Base-by-base conservation (phyloP, 1,284 basidiomycete genomes). In the Ceratobasidium sp. region DNA sequence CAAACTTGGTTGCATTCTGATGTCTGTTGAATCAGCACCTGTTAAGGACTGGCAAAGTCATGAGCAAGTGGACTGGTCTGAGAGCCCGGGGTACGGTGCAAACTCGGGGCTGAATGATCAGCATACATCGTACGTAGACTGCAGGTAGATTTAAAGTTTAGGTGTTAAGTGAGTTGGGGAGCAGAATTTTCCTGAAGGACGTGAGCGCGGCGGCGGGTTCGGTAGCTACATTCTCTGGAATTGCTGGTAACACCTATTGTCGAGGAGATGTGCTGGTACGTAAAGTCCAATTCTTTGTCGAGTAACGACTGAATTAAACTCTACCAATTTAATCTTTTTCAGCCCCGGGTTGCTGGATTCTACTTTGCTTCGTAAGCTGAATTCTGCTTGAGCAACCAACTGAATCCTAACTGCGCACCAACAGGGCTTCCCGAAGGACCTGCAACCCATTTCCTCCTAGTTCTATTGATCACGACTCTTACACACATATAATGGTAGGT, bases 41-140 rank as follows among this genome's bases (percentile, higher is more conserved):
- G 57, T 73, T 8, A 59, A 32, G 8, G 73, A 73, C 58, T 73
- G 73, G 73, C 54, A 58, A 23, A 49, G 63, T 13, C 44, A 73
- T 38, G 73, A 73, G 21, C 66, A 61, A 30, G 63, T 58, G 18
- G 47, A 59, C 41, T 73, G n/a, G 26, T 67, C 62, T 16, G n/a
- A 14, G 4, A 38, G 38, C n/a, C 72, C 72, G 14, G 72, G 62
- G 0, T 64, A 50, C 14, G 72, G 72, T 16, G 72, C 64, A 28
- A 73, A 73, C 30, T 64, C 62, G 16, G 23, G n/a, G 8, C 28
- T 61, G 43, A 23, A 49, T 16, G 72, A 73, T 46, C 52, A 44
- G 0, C 64, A 73, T 41, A 66, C 72, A 4, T 73, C 72, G 72
- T 72, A 38, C 54, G 70, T 30, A 1, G 23, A 16, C 6, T 57